Evolutionary conservation across 352 stramenopile species (phyloP), one percentile per base, ranked within the genome.

Genomic region (Phytophthora pluvialis): DNA sequence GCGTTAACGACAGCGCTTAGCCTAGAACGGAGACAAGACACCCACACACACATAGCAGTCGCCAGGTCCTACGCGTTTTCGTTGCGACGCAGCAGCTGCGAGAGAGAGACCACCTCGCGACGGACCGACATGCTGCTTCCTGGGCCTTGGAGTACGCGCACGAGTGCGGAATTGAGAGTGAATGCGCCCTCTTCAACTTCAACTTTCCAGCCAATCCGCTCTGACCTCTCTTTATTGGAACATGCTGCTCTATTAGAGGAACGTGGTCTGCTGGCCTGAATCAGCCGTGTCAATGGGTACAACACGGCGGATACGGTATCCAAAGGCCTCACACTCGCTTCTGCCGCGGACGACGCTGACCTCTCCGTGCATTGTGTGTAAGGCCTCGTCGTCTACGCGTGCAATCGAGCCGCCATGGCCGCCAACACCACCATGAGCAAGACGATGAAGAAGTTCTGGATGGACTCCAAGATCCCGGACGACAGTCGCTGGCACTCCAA

Each of bases 41-140:
- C 1, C 6, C 3, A 28, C 16, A 45, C n/a, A 45, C 39, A 45
- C 16, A 8, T 4, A 45, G 16, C 6, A 45, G 39, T 5, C 12
- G 8, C 16, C 15, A n/a, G 42, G 26, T 15, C 53, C 18, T 70
- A 81, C 69, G 72, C 57, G 35, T 73, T 75, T 54, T 88, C 53
- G 45, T 70, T 65, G 46, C 67, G 71, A 40, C 82, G 81, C 28
- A 93, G 76, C 5, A 93, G 67, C 72, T 90, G 77, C 28, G 84
- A 90, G 52, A 93, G 81, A 28, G 84, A 88, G 36, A 93, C 64
- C 25, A 93, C 75, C 51, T 93, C 84, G 42, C 77, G 73, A 31
- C 75, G 84, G 50, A 91, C 68, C 15, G 80, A 74, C 84, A 93
- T 93, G 26, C 18, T 36, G 29, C 13, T 39, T 21, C 15, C n/a